These are phyloP conservation scores for Podaxis sp. DNA, from an alignment of 768 basidiomycete species.

Conservation along the genomic window DNA sequence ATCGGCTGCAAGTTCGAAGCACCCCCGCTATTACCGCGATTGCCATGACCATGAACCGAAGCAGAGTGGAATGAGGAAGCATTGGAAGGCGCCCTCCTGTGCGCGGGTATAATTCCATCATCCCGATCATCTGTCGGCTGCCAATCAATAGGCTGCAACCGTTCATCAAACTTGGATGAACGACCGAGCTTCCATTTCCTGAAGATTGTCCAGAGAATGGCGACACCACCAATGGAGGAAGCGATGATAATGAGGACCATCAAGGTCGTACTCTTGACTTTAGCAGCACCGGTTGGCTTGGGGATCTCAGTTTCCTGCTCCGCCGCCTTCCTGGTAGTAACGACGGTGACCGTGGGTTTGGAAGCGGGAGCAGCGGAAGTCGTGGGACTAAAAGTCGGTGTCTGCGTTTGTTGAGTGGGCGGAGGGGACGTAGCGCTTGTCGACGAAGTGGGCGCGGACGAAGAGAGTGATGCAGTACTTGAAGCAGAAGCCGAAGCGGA, in stretches of 20 bases:
- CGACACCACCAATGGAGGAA: constrained; percentile 61
- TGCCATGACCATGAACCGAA: constrained; percentile 32
- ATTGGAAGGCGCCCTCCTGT: constrained; percentile 52
- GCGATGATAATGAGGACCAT: constrained; percentile 73
- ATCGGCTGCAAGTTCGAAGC: constrained; percentile 24
- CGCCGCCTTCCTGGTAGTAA: constrained; percentile 27
- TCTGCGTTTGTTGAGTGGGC: constrained; percentile 8
- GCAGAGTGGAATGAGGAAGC: constrained; percentile 73
- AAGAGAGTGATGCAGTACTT: constrained; percentile 2
- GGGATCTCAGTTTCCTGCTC: constrained; percentile 28
- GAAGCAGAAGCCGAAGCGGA: constrained; percentile 18
- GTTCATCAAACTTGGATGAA: constrained; percentile 77
- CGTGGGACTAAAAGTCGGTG: constrained; percentile 16
- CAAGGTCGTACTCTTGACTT: constrained; percentile 40
- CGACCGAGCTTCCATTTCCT: constrained; percentile 90
- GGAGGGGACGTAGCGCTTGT: constrained; percentile 13
- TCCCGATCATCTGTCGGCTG: constrained; percentile 56
- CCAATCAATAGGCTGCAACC: constrained; percentile 89
- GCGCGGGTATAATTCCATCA: constrained; percentile 46
- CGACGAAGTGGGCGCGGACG: constrained; percentile 14
- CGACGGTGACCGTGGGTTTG: constrained; percentile 22
- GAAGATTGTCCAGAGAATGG: constrained; percentile 85
- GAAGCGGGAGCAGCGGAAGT: constrained; percentile 19
- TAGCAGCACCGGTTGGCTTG: constrained; percentile 24
- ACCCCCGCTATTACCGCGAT: constrained; percentile 11